These are phyloP conservation scores for Nelumbo lutea DNA, from an alignment of 164 flowering plant genomes.

Conservation along the genomic window DNA sequence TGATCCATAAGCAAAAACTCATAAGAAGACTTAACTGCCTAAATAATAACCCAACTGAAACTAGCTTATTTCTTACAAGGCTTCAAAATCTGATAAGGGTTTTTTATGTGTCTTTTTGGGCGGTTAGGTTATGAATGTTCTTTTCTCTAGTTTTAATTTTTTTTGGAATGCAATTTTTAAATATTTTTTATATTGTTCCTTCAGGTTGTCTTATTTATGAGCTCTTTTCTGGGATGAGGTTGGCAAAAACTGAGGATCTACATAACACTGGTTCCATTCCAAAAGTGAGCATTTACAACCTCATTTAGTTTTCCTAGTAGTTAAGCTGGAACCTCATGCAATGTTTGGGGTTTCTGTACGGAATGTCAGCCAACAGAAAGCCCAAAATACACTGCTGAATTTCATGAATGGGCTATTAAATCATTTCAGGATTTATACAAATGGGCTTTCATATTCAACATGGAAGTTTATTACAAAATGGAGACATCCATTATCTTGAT, in stretches of 20 bases:
- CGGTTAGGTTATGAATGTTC: no score
- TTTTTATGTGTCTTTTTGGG: no score
- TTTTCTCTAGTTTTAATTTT: background rate
- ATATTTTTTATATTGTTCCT: constrained; percentile 1
- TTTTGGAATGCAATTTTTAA: background rate
- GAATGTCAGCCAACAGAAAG: no score
- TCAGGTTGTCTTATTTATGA: constrained; percentile 95
- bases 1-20: no score
- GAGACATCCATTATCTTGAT: no score
- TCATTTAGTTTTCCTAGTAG: background rate
- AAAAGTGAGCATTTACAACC: constrained; percentile 46
- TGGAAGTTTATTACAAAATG: background rate
- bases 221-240: constrained; percentile 72
- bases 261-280: constrained; percentile 76
- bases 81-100: no score
- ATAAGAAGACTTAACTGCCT: no score
- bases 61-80: no score
- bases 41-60: no score
- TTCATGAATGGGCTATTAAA: background rate
- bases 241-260: constrained; percentile 86
- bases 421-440: background rate
- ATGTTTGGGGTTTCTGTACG: background rate
- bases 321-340: background rate
- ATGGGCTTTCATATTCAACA: background rate
- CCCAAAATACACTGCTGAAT: background rate